Evolutionary conservation across 139 green algal species (phyloP).

Genomic region (Chlorella sp.): DNA sequence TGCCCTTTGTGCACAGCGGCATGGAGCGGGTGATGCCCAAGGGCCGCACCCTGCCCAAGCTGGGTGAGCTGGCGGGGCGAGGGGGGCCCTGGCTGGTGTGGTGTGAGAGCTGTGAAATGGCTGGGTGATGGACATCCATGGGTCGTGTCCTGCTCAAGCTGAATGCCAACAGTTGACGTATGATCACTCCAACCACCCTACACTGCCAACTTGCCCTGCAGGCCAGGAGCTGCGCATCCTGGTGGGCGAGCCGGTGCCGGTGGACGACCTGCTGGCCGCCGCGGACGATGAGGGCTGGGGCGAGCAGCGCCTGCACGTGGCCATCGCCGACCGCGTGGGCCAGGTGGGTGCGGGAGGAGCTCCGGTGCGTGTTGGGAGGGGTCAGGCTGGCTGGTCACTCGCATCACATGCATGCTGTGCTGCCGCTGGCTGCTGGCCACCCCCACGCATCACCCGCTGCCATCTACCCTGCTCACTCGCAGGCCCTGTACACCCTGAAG

Average conservation of each 20-base stretch:
- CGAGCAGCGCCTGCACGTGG: slow-evolving; percentile 59
- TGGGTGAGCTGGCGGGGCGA: slow-evolving; percentile 41
- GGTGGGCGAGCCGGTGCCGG: slow-evolving; percentile 76
- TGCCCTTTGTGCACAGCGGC: slow-evolving; percentile 90
- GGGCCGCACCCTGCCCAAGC: slow-evolving; percentile 68
- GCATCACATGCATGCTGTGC: too few relatives aligned
- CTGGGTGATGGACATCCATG: too few relatives aligned
- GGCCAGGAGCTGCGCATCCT: slow-evolving; percentile 69
- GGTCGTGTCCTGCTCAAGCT: not conserved
- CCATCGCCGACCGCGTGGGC: slow-evolving; percentile 56
- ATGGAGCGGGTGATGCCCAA: slow-evolving; percentile 86
- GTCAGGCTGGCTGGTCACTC: too few relatives aligned
- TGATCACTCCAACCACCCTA: too few relatives aligned
- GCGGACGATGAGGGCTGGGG: slow-evolving; percentile 53
- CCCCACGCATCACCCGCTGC: too few relatives aligned
- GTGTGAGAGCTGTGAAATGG: too few relatives aligned
- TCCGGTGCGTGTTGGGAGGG: too few relatives aligned
- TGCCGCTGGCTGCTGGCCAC: too few relatives aligned
- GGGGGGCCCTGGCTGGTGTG: too few relatives aligned
- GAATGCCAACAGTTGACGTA: too few relatives aligned
- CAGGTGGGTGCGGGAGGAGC: slow-evolving; percentile 32
- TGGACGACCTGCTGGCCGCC: slow-evolving; percentile 56
- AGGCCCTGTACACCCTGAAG: slow-evolving; percentile 45
- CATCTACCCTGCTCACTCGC: too few relatives aligned
- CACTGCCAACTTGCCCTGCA: too few relatives aligned